These are phyloP conservation scores for Phytopythium montanum DNA, from an alignment of 352 stramenopile species.

Conservation along the genomic window DNA sequence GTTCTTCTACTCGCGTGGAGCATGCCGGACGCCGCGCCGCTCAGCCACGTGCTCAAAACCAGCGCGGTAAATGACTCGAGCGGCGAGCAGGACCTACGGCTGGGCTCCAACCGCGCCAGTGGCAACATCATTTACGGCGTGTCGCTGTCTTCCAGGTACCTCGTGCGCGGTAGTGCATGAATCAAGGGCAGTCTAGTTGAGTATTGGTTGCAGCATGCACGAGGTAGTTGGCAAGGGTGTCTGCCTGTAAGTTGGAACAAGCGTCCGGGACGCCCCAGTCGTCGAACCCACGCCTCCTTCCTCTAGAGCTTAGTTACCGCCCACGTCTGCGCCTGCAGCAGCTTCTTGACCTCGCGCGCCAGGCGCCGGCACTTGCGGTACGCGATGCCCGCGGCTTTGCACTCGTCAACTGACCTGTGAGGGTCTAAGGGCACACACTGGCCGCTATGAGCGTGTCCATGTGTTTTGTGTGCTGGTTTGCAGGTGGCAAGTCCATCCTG, in stretches of 20 bases:
- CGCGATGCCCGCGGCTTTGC: constrained; percentile 50
- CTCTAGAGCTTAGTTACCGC: neutral
- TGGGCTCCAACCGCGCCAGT: neutral
- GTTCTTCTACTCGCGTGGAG: constrained; percentile 3
- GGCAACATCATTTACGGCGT: neutral
- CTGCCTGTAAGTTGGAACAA: neutral
- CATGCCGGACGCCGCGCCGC: constrained; percentile 2
- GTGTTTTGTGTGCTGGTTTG: neutral
- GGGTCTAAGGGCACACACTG: neutral
- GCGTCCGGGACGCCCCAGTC: too few relatives aligned
- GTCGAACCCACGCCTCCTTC: neutral
- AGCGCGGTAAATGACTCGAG: neutral
- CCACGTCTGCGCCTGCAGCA: constrained; percentile 12
- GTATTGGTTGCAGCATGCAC: neutral
- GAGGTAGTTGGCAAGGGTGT: neutral
- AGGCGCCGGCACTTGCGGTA: constrained; percentile 63
- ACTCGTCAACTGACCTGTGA: constrained; percentile 32
- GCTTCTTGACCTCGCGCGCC: constrained; percentile 30
- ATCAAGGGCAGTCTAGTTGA: neutral
- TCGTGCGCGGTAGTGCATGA: constrained; percentile 8
- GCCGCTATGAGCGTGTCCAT: too few relatives aligned
- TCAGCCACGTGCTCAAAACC: neutral
- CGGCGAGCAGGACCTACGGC: neutral
- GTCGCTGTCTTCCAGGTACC: constrained; percentile 6
- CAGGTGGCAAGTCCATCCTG: constrained; percentile 93